These are phyloP conservation scores for Starmerella apis DNA, from an alignment of 805 yeast species.

Conservation along the genomic window DNA sequence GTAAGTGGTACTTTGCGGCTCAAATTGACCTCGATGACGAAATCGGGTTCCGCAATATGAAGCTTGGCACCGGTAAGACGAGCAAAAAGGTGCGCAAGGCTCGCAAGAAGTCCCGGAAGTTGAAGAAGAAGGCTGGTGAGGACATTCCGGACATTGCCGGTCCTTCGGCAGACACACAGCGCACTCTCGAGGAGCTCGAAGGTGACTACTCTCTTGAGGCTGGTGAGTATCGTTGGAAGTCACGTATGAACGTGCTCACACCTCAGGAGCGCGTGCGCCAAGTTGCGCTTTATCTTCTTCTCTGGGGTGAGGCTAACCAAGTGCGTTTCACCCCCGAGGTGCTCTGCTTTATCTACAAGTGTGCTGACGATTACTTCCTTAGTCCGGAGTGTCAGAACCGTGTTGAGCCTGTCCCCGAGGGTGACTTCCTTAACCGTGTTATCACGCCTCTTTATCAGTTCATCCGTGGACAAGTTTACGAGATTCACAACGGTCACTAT, in stretches of 20 bases:
- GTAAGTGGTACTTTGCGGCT: slow-evolving; percentile 88
- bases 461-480: slow-evolving; percentile 59
- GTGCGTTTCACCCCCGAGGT: slow-evolving; percentile 88
- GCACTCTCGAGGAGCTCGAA: slow-evolving; percentile 55
- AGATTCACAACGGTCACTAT: slow-evolving; percentile 44
- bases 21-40: slow-evolving; percentile 67
- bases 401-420: slow-evolving; percentile 40
- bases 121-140: slow-evolving; percentile 36
- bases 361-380: slow-evolving; percentile 79
- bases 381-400: slow-evolving; percentile 85
- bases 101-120: slow-evolving; percentile 34
- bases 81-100: slow-evolving; percentile 41
- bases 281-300: slow-evolving; percentile 49
- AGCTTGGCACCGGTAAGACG: slow-evolving; percentile 40
- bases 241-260: slow-evolving; percentile 45
- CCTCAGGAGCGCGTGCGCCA: slow-evolving; percentile 54
- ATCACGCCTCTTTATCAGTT: slow-evolving; percentile 77
- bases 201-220: slow-evolving; percentile 59
- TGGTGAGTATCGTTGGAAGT: slow-evolving; percentile 75
- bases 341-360: slow-evolving; percentile 88
- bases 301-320: slow-evolving; percentile 75
- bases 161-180: slow-evolving; percentile 43
- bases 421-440: slow-evolving; percentile 78
- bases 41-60: slow-evolving; percentile 47
- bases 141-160: slow-evolving; percentile 6